phyloP scores from a whole-genome alignment of 306 rosid species.

The Mucuna pruriens region DNA sequence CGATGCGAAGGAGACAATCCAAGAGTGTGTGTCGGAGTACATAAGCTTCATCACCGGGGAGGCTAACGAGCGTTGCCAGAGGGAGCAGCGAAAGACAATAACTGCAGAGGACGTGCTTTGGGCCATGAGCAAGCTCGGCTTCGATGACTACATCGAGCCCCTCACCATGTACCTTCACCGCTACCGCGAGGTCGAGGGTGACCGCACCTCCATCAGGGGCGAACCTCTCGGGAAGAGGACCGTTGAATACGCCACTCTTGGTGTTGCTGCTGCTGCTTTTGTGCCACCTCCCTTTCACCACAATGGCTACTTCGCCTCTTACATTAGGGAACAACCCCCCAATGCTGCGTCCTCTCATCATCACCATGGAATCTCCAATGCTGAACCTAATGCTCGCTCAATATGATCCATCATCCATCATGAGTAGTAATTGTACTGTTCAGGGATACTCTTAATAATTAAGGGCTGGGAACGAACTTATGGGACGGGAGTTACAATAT shows the following conservation, averaged over 20 bases:
- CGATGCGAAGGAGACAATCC: constrained; percentile 87
- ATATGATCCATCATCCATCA: not conserved
- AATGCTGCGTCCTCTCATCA: constrained; percentile 44
- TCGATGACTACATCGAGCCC: constrained; percentile 86
- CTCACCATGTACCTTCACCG: constrained; percentile 74
- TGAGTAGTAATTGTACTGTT: too few relatives aligned
- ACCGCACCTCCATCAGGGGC: constrained; percentile 60
- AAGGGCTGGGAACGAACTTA: not conserved
- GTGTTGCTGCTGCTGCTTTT: constrained; percentile 43
- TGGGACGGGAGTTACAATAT: not conserved
- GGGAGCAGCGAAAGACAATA: constrained; percentile 86
- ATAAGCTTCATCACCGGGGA: constrained; percentile 90
- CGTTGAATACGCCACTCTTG: constrained; percentile 36
- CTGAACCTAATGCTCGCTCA: constrained; percentile 43
- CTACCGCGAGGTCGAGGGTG: constrained; percentile 79
- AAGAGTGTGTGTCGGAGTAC: constrained; percentile 86
- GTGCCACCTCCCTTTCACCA: constrained; percentile 51
- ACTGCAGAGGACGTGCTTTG: constrained; percentile 88
- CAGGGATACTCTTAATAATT: not conserved
- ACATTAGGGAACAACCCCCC: constrained; percentile 37
- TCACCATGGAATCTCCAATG: constrained; percentile 8
- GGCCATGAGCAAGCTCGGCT: constrained; percentile 91
- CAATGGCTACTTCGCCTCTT: constrained; percentile 47
- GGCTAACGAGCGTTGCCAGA: constrained; percentile 87
- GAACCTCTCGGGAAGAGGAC: constrained; percentile 54